Percentiles rank a stretch among this genome's conserved stretches.
phyloP scores from a whole-genome alignment of 768 basidiomycete genomes.

The Crassisporium funariophilum region DNA sequence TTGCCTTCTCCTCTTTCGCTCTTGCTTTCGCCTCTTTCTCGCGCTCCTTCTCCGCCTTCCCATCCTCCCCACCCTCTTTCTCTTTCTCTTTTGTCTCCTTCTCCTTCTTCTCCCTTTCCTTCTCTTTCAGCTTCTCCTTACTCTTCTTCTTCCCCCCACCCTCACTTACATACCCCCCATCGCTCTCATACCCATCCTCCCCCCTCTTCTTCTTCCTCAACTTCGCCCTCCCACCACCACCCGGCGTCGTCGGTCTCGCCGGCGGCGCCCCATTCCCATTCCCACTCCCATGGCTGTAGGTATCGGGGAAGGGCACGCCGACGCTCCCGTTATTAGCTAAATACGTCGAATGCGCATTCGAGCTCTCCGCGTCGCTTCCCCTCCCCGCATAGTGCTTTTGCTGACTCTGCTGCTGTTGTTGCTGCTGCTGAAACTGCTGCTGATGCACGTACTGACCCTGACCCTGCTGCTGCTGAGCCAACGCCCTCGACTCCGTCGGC shows the following conservation, averaged over 20 bases:
- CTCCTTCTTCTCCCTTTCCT: constrained; percentile 22
- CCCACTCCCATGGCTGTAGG: no score
- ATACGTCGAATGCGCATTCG: no score
- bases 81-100: constrained; percentile 22
- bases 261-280: no score
- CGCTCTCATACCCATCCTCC: constrained; percentile 53
- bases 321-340: no score
- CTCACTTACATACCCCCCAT: constrained; percentile 54
- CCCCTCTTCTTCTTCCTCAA: constrained; percentile 41
- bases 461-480: no score
- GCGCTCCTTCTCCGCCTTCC: constrained; percentile 24
- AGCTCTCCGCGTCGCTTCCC: no score
- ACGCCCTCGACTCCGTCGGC: no score
- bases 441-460: no score
- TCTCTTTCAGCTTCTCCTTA: constrained; percentile 23
- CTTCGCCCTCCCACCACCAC: constrained; percentile 34
- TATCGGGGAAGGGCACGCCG: constrained; percentile 24
- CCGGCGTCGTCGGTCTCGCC: constrained; percentile 28
- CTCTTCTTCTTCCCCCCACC: constrained; percentile 33
- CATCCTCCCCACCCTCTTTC: constrained; percentile 13
- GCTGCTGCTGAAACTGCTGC: no score
- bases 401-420: no score
- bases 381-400: no score
- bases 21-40: constrained; percentile 27
- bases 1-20: constrained; percentile 25